phyloP scores from a whole-genome alignment of 306 rosid genomes.

The Sophora flavescens region DNA sequence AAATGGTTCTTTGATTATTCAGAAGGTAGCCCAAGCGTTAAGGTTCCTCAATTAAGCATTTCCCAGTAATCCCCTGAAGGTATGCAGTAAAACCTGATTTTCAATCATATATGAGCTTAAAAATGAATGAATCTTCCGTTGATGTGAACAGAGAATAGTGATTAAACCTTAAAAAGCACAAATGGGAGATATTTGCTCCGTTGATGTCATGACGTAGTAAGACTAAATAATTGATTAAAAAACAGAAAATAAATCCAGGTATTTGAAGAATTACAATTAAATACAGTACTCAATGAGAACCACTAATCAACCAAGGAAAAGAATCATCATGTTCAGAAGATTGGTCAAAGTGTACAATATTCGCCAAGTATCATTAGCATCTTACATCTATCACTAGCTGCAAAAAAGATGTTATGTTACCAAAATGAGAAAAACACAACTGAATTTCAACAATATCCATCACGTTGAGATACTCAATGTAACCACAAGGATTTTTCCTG shows the following conservation, averaged over 20 bases:
- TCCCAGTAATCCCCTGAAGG: not conserved
- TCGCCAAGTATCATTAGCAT: conserved; percentile 14
- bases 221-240: not conserved
- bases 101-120: not conserved
- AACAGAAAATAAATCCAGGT: not conserved
- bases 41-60: conserved; percentile 17
- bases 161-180: not conserved
- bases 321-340: not conserved
- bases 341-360: not conserved
- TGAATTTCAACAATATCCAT: conserved; percentile 1
- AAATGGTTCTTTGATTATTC: conserved; percentile 11
- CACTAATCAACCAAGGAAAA: conserved; percentile 7
- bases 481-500: not conserved
- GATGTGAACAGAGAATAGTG: not conserved
- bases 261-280: not conserved
- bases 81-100: conserved; percentile 20
- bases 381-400: not conserved
- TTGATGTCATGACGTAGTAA: not conserved
- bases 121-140: not conserved
- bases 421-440: conserved; percentile 21
- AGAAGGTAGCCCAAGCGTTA: conserved; percentile 1
- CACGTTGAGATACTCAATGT: not conserved
- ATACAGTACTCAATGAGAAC: not conserved
- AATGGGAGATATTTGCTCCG: not conserved
- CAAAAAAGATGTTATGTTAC: not conserved